These are phyloP conservation scores for Teunomyces gatunensis DNA, from an alignment of 805 yeast species.

Conservation along the genomic window DNA sequence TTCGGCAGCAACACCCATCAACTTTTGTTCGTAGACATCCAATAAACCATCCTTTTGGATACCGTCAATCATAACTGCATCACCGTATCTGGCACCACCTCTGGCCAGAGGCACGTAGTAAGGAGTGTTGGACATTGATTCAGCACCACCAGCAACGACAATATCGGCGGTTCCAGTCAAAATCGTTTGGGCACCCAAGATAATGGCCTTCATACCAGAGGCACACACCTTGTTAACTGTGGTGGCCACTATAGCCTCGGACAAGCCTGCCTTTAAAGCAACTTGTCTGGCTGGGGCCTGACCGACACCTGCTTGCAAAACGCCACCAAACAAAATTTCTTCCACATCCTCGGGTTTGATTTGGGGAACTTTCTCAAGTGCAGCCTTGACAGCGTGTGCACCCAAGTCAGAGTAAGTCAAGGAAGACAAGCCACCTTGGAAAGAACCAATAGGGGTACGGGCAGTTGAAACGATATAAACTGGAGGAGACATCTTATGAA, in stretches of 20 bases:
- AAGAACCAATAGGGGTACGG: conserved; percentile 95
- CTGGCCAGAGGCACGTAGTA: conserved; percentile 87
- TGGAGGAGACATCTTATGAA: conserved; percentile 14
- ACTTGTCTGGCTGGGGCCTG: conserved; percentile 99
- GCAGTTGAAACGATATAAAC: conserved; percentile 91
- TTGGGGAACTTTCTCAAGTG: conserved; percentile 77
- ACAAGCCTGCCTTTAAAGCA: conserved; percentile 84
- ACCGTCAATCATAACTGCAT: conserved; percentile 77
- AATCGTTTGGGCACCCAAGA: conserved; percentile 87
- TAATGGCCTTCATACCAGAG: conserved; percentile 89
- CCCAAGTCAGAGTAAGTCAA: conserved; percentile 84
- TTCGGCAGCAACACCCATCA: conserved; percentile 98
- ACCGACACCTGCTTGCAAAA: conserved; percentile 87
- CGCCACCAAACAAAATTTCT: conserved; percentile 91
- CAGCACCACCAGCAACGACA: conserved; percentile 96
- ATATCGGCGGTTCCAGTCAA: conserved; percentile 87
- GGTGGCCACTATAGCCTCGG: conserved; percentile 77
- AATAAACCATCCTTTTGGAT: conserved; percentile 87
- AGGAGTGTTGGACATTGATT: conserved; percentile 94
- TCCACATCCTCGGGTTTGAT: conserved; percentile 76
- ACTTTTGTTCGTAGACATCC: conserved; percentile 83
- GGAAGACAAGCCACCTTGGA: conserved; percentile 79
- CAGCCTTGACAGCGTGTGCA: conserved; percentile 87
- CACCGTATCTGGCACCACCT: conserved; percentile 88
- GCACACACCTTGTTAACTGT: conserved; percentile 97